A percentile compares a stretch with the other conserved stretches of the same genome.
phyloP scores from a whole-genome alignment of 768 basidiomycete species.

The Calvatia gigantea region DNA sequence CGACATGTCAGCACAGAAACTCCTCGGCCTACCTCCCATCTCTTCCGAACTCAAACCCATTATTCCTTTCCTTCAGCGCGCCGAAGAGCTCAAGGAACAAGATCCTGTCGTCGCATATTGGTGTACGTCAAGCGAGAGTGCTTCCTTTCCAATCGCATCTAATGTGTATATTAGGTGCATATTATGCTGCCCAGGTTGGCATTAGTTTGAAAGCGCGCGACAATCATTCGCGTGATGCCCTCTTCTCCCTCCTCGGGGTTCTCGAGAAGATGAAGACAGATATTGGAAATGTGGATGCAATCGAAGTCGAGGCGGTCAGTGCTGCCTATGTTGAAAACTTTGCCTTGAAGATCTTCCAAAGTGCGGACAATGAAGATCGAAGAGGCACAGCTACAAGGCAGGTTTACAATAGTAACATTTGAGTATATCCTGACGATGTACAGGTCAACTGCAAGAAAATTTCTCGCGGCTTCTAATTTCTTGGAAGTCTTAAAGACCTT shows the following conservation, averaged over 20 bases:
- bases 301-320: constrained; percentile 79
- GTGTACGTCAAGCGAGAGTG: constrained; percentile 56
- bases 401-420: constrained; percentile 9
- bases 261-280: constrained; percentile 81
- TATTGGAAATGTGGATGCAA: constrained; percentile 71
- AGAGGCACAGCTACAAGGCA: constrained; percentile 73
- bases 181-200: constrained; percentile 88
- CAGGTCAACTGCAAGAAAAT: constrained; percentile 90
- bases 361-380: constrained; percentile 91
- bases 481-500: constrained; percentile 85
- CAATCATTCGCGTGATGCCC: constrained; percentile 56
- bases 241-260: constrained; percentile 68
- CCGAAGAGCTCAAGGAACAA: constrained; percentile 77
- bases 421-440: not conserved
- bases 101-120: constrained; percentile 93
- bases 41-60: constrained; percentile 63
- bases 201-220: constrained; percentile 73
- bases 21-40: constrained; percentile 57
- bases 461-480: constrained; percentile 92
- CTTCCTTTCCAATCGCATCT: constrained; percentile 8
- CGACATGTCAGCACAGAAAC: constrained; percentile 27
- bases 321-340: constrained; percentile 95
- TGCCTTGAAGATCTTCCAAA: constrained; percentile 82
- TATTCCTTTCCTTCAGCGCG: constrained; percentile 81
- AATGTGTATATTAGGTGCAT: constrained; percentile 56